Conservation (phyloP, 2,329 filamentous ascomycete species). For the Paramyrothecium roridum region DNA sequence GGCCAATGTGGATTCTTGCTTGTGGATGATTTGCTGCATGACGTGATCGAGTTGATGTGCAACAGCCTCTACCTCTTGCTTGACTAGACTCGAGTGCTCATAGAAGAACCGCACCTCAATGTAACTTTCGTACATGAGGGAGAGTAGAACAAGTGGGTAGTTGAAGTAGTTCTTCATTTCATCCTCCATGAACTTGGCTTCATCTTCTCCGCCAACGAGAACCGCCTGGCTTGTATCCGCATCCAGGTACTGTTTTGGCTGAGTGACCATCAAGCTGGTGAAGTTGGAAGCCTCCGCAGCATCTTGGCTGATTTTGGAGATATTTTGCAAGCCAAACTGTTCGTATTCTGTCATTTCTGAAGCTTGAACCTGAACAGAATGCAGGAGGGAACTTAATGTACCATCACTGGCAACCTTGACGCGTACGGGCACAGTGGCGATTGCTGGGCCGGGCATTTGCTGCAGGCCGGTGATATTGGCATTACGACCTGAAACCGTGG, state of each 20-base stretch:
- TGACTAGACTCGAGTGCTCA: background rate
- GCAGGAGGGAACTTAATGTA: background rate
- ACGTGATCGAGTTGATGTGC: background rate
- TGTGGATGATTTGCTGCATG: background rate
- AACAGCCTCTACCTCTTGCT: background rate
- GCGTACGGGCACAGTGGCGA: constrained; percentile 23
- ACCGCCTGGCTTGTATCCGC: background rate
- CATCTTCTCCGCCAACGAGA: background rate
- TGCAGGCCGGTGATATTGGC: constrained; percentile 19
- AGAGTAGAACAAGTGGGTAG: background rate
- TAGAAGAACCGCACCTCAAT: background rate
- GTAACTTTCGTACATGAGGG: background rate
- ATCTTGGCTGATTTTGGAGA: background rate
- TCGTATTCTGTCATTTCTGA: background rate
- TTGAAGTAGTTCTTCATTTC: background rate
- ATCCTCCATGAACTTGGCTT: background rate
- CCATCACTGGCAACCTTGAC: background rate
- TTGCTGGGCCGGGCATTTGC: constrained; percentile 22
- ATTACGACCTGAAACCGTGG: constrained; percentile 22
- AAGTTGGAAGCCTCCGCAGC: background rate
- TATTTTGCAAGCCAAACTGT: background rate
- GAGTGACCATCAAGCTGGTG: background rate
- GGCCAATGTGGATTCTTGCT: background rate
- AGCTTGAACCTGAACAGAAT: background rate
- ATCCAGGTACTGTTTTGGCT: background rate